Evolutionary conservation across 352 stramenopile genomes (phyloP).

Genomic region (Globisporangium barbulae): DNA sequence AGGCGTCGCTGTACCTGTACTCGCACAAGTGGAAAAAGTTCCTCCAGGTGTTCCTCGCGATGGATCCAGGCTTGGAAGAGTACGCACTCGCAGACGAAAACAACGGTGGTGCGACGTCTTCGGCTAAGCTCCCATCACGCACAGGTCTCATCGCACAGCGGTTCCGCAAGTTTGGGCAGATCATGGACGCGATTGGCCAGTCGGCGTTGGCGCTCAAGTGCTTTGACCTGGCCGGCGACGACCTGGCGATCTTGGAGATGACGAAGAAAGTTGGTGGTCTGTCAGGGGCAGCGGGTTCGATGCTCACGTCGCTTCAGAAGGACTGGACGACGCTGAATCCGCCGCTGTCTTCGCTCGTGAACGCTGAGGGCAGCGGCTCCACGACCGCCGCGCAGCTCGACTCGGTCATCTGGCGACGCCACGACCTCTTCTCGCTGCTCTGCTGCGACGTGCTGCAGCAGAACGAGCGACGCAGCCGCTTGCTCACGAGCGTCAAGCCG

Average conservation of each 20-base stretch:
- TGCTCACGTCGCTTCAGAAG: conserved; percentile 44
- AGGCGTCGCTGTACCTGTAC: conserved; percentile 53
- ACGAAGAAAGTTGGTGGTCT: conserved; percentile 21
- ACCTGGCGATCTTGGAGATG: conserved; percentile 56
- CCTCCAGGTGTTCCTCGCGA: conserved; percentile 40
- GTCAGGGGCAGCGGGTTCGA: conserved; percentile 10
- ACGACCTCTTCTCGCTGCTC: conserved; percentile 62
- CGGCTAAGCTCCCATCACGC: conserved; percentile 62
- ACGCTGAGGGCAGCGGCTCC: conserved; percentile 16
- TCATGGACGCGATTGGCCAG: conserved; percentile 56
- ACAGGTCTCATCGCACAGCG: conserved; percentile 32
- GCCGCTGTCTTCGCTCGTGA: conserved; percentile 39
- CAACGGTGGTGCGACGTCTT: conserved; percentile 11
- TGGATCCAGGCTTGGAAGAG: conserved; percentile 62
- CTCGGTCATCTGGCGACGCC: conserved; percentile 22
- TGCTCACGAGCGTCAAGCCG: conserved; percentile 45
- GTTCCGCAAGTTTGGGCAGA: conserved; percentile 37
- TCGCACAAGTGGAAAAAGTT: conserved; percentile 55
- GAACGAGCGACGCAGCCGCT: conserved; percentile 60
- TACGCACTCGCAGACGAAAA: conserved; percentile 57
- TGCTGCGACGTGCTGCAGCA: conserved; percentile 59
- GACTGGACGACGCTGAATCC: conserved; percentile 55
- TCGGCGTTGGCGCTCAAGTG: conserved; percentile 51
- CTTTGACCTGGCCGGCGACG: conserved; percentile 68
- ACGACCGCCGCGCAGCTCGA: conserved; percentile 9